phyloP scores from a whole-genome alignment of 805 yeast genomes.

The Nakazawaea laoshanensis region DNA sequence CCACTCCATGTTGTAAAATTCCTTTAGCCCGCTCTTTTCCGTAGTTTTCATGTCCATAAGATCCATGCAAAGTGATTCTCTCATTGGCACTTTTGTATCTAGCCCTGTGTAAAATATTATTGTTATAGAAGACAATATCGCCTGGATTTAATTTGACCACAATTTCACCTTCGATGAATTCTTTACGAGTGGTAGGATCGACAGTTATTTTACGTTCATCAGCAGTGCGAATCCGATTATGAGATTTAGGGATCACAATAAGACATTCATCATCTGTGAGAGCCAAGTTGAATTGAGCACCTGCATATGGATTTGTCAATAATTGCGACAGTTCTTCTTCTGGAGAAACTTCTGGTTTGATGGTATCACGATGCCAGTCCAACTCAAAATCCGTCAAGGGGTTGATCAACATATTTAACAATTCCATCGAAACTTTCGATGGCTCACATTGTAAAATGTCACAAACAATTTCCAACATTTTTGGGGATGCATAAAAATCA shows the following conservation, averaged over 20 bases:
- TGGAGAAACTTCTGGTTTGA: conserved; percentile 34
- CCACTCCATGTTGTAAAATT: conserved; percentile 46
- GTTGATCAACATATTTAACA: conserved; percentile 43
- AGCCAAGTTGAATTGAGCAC: conserved; percentile 44
- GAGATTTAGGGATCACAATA: conserved; percentile 40
- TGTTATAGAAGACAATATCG: conserved; percentile 41
- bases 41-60: conserved; percentile 34
- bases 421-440: conserved; percentile 33
- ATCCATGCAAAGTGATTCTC: conserved; percentile 41
- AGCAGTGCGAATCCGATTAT: conserved; percentile 32
- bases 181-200: conserved; percentile 21
- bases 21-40: conserved; percentile 38
- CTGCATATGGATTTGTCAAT: conserved; percentile 30
- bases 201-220: conserved; percentile 34
- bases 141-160: conserved; percentile 37
- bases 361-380: conserved; percentile 46
- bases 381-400: conserved; percentile 45
- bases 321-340: conserved; percentile 35
- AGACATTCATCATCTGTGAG: conserved; percentile 36
- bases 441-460: conserved; percentile 33
- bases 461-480: conserved; percentile 28
- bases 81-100: conserved; percentile 27
- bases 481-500: conserved; percentile 28
- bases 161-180: conserved; percentile 29
- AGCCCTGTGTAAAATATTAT: conserved; percentile 41